Base-by-base conservation (phyloP, 306 rosid genomes). In the Dalbergia cochinchinensis region DNA sequence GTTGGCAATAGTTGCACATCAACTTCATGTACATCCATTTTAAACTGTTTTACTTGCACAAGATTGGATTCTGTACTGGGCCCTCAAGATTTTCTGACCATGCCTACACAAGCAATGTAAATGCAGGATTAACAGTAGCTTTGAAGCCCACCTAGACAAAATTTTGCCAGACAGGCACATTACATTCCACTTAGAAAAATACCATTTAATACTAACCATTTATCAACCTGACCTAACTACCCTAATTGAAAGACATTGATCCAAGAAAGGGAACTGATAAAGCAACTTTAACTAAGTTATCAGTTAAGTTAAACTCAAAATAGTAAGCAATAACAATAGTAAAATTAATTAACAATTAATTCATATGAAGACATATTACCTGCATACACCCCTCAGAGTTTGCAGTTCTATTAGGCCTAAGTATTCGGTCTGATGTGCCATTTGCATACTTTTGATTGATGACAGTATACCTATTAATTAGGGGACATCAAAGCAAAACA, bases 381-480 rank as follows among this genome's bases (percentile, higher is more conserved):
- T 85, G 97, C 94, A 85, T 84, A 80, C 76, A 78, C 44, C 83
- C 89, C 7, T 88, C 71, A 65, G 45, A 60, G 50, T 76, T 73
- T 42, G 80, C 90, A 57, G 82, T 74, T 84, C 88, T 88, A 73
- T 84, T 82, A 0, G 97, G 99, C 85, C 88, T 87, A 19, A 87
- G 61, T 79, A 94, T 90, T 81, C 99, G 81, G 58, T 94, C 97
- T 48, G 81, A 57, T 42, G 97, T 84, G 62, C 82, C 72, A 89
- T 94, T 92, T 0, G 33, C 72, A 78, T 92, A 86, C 75, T 89
- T 91, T 76, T 91, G 97, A 71, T 74, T 75, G 70, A 89, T 70
- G 44, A 85, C 90, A 39, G 80, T 57, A 59, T 61, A 77, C 92
- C 98, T 91, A 87, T 69, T 63, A 69, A 83, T 58, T 4, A 71